phyloP scores from a whole-genome alignment of 1,139 yeast genomes.

The Geotrichum australiense region DNA sequence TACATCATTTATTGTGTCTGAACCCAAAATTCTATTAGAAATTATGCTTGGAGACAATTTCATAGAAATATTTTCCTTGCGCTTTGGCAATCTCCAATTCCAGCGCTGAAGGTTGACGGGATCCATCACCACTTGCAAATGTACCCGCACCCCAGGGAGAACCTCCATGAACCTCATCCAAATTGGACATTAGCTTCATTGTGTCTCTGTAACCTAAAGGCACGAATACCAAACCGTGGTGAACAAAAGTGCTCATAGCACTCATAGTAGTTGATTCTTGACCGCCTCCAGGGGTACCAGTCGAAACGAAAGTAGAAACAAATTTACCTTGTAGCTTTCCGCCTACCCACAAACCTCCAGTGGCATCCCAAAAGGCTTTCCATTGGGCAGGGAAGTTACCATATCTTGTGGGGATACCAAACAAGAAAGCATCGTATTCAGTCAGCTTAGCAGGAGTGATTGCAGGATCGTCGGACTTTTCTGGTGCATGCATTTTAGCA shows the following conservation, averaged over 20 bases:
- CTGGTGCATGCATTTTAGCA: constrained; percentile 48
- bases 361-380: constrained; percentile 66
- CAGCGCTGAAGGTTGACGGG: constrained; percentile 54
- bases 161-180: constrained; percentile 66
- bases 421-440: constrained; percentile 60
- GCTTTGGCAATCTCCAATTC: constrained; percentile 53
- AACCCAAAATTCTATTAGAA: too few relatives aligned
- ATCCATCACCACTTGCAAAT: constrained; percentile 65
- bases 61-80: constrained; percentile 56
- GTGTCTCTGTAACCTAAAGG: constrained; percentile 67
- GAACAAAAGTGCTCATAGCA: constrained; percentile 55
- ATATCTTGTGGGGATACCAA: constrained; percentile 72
- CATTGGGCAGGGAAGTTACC: constrained; percentile 73
- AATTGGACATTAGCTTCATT: constrained; percentile 48
- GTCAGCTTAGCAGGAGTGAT: constrained; percentile 51
- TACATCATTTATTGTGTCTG: too few relatives aligned
- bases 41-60: constrained; percentile 1
- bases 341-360: constrained; percentile 69
- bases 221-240: constrained; percentile 44
- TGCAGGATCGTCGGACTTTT: constrained; percentile 53
- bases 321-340: constrained; percentile 65
- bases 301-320: constrained; percentile 64
- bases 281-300: constrained; percentile 76
- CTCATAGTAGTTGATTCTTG: constrained; percentile 61
- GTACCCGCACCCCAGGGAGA: constrained; percentile 83